Percentiles rank a stretch among this genome's conserved stretches.
These are phyloP conservation scores for Gaeumannomyces tritici DNA, from an alignment of 2,329 filamentous ascomycete genomes.

Conservation along the genomic window DNA sequence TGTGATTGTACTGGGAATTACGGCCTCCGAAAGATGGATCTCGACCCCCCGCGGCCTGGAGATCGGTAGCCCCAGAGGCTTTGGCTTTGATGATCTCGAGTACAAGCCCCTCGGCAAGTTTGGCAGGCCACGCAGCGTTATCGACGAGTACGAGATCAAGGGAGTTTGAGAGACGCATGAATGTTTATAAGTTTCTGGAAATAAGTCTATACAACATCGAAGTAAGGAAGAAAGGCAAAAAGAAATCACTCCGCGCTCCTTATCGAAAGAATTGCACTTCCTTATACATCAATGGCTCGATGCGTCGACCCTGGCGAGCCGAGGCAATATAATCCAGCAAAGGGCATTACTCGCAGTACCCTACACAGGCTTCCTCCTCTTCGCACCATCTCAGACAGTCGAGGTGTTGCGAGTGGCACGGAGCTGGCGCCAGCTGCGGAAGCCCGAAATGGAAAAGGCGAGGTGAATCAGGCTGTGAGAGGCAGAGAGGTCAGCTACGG, in stretches of 20 bases:
- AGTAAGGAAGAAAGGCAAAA: too few relatives aligned
- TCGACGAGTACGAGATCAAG: conserved; percentile 33
- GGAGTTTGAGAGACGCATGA: not conserved
- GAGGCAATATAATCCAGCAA: too few relatives aligned
- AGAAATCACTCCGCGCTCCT: too few relatives aligned
- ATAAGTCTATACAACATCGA: too few relatives aligned
- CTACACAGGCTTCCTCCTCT: too few relatives aligned
- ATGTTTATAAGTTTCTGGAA: too few relatives aligned
- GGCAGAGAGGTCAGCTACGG: not conserved
- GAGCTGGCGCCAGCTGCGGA: not conserved
- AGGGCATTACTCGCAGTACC: too few relatives aligned
- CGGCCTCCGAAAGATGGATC: conserved; percentile 34
- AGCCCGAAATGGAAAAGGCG: not conserved
- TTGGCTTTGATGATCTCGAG: conserved; percentile 36
- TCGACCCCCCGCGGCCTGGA: conserved; percentile 33
- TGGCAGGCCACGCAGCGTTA: conserved; percentile 38
- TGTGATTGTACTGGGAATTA: conserved; percentile 38
- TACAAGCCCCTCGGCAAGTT: conserved; percentile 39
- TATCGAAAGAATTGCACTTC: too few relatives aligned
- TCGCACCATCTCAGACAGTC: not conserved
- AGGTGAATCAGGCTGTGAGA: conserved; percentile 1
- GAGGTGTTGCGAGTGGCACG: not conserved
- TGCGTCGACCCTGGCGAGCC: too few relatives aligned
- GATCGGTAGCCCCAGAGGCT: conserved; percentile 39
- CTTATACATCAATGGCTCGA: too few relatives aligned